Evolutionary conservation across 139 green algal species (phyloP).

Genomic region (Pleodorina starrii): DNA sequence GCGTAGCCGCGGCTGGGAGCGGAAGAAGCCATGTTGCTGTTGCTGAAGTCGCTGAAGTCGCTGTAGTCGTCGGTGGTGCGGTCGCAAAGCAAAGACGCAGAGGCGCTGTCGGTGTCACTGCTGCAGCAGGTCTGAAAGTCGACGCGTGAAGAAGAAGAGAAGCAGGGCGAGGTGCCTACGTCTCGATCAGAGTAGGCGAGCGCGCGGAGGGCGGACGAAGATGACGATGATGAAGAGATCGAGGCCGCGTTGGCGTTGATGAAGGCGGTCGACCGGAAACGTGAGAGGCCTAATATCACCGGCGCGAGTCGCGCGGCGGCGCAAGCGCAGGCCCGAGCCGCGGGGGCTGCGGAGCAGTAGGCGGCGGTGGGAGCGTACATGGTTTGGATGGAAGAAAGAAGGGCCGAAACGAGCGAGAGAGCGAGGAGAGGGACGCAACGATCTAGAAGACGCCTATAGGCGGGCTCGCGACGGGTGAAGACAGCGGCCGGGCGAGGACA

Average conservation of each 20-base stretch:
- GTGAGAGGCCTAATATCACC: not conserved
- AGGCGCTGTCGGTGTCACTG: not conserved
- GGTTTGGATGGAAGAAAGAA: not conserved
- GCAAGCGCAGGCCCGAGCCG: not conserved
- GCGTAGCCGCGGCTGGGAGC: not conserved
- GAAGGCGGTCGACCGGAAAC: not conserved
- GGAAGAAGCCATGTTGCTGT: constrained; percentile 7
- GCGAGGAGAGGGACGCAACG: not conserved
- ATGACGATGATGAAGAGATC: too few species aligned
- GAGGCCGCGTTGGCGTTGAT: too few species aligned
- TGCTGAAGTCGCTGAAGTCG: too few species aligned
- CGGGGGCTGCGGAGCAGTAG: not conserved
- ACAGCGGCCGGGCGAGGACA: not conserved
- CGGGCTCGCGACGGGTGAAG: too few species aligned
- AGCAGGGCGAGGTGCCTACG: not conserved
- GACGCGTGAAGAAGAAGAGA: not conserved
- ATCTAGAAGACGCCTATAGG: too few species aligned
- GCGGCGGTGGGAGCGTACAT: not conserved
- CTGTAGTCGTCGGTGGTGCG: too few species aligned
- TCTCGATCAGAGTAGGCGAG: not conserved
- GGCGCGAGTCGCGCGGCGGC: constrained; percentile 5
- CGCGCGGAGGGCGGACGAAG: too few species aligned
- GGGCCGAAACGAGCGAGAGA: not conserved
- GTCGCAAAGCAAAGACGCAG: not conserved
- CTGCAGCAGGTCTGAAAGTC: not conserved